A percentile compares a stretch with the other conserved stretches of the same genome.
Evolutionary conservation across 164 flowering plant species (phyloP).

Genomic region (Stephania japonica): DNA sequence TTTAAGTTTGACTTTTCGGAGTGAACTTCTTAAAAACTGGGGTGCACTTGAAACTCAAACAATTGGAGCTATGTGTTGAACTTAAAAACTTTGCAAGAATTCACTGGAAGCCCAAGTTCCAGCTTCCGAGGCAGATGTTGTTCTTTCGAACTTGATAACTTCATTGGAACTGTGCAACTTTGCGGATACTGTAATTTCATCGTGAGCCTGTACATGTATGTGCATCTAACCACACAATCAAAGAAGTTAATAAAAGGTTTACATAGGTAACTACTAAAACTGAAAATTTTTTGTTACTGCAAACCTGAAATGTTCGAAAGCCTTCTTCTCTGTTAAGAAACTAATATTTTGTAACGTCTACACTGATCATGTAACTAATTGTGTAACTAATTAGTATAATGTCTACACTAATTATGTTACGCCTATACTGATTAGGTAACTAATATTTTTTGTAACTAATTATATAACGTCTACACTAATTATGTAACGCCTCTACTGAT

Average conservation of each 20-base stretch:
- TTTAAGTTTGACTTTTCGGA: too few species aligned
- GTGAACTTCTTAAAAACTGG: too few species aligned
- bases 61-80: conserved; percentile 72
- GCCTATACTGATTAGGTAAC: too few species aligned
- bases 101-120: conserved; percentile 26
- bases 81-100: conserved; percentile 55
- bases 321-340: conserved; percentile 40
- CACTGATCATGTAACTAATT: too few species aligned
- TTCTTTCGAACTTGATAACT: conserved; percentile 17
- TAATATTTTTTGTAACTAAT: too few species aligned
- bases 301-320: conserved; percentile 56
- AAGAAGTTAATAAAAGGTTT: neutral
- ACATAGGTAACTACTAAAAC: conserved; percentile 5
- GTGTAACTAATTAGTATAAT: too few species aligned
- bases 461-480: too few species aligned
- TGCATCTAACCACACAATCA: conserved; percentile 48
- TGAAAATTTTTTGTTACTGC: conserved; percentile 1
- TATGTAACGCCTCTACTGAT: too few species aligned
- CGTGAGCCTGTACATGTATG: conserved; percentile 45
- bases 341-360: too few species aligned
- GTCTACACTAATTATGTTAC: too few species aligned
- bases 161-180: conserved; percentile 32
- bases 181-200: conserved; percentile 41
- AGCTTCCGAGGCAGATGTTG: conserved; percentile 3
- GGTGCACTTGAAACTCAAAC: too few species aligned